These are phyloP conservation scores for Papiliotrema nemorosa DNA, from an alignment of 1,284 basidiomycete species.

Conservation along the genomic window DNA sequence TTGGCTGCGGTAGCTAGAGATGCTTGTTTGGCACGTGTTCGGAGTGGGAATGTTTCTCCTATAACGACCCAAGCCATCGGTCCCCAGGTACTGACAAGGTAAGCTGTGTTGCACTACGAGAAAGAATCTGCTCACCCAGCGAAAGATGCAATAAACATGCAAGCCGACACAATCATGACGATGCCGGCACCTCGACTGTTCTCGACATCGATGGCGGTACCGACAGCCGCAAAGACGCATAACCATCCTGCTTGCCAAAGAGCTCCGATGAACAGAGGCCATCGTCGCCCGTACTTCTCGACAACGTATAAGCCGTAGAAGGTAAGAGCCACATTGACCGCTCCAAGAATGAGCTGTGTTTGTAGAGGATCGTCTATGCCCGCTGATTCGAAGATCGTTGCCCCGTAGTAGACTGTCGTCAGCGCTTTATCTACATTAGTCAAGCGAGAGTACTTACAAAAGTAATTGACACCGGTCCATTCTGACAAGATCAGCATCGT, in stretches of 20 bases:
- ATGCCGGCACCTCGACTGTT: slow-evolving; percentile 54
- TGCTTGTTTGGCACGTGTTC: slow-evolving; percentile 65
- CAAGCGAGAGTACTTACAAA: slow-evolving; percentile 3
- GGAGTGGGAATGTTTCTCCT: slow-evolving; percentile 71
- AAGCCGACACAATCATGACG: slow-evolving; percentile 72
- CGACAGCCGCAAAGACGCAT: slow-evolving; percentile 71
- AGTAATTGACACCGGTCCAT: slow-evolving; percentile 14
- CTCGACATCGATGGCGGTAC: slow-evolving; percentile 59
- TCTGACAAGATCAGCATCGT: background rate
- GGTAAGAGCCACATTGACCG: slow-evolving; percentile 15
- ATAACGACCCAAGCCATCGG: slow-evolving; percentile 67
- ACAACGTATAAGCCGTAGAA: slow-evolving; percentile 19
- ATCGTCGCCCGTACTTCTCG: slow-evolving; percentile 19
- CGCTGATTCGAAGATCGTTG: slow-evolving; percentile 13
- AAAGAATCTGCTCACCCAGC: slow-evolving; percentile 54
- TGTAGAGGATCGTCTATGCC: slow-evolving; percentile 12
- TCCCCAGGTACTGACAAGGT: slow-evolving; percentile 27
- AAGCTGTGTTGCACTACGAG: background rate
- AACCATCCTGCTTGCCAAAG: slow-evolving; percentile 72
- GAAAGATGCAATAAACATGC: slow-evolving; percentile 71
- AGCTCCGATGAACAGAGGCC: slow-evolving; percentile 64
- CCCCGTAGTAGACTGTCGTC: slow-evolving; percentile 13
- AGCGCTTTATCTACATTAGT: background rate
- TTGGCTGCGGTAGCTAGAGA: slow-evolving; percentile 65
- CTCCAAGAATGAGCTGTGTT: slow-evolving; percentile 18